Evolutionary conservation across 192 early-diverging fungal genomes (phyloP).

Genomic region (Coemansia sp.): DNA sequence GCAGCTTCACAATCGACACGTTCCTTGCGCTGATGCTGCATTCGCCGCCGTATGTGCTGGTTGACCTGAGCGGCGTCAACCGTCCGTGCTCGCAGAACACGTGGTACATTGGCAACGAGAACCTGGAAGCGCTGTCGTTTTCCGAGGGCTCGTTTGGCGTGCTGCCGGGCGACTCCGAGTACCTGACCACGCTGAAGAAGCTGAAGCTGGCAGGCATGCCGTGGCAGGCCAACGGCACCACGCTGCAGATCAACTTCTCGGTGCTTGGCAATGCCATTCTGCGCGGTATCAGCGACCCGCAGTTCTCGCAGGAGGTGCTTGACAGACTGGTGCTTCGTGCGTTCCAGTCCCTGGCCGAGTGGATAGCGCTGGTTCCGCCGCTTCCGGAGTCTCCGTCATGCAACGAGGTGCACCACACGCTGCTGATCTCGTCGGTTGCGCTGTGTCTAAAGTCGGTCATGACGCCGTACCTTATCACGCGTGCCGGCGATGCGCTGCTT

Average conservation of each 20-base stretch:
- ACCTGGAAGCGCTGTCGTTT: conserved; percentile 22
- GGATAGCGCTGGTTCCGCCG: conserved; percentile 31
- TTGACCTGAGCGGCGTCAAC: conserved; percentile 51
- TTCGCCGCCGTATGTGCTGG: conserved; percentile 32
- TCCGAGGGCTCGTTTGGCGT: conserved; percentile 1
- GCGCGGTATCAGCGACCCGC: conserved; percentile 40
- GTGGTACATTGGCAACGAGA: conserved; percentile 52
- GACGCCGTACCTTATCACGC: conserved; percentile 39
- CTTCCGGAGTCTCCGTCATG: conserved; percentile 19
- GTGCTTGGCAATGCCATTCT: conserved; percentile 43
- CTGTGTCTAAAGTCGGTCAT: conserved; percentile 38
- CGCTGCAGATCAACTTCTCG: conserved; percentile 47
- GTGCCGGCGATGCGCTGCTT: neutral
- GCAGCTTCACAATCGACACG: conserved; percentile 44
- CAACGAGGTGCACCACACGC: conserved; percentile 32
- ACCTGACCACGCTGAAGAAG: conserved; percentile 28
- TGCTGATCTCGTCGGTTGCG: conserved; percentile 34
- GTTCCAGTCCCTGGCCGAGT: conserved; percentile 28
- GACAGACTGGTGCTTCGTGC: conserved; percentile 32
- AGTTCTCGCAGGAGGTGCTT: conserved; percentile 22
- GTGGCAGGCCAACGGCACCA: conserved; percentile 39
- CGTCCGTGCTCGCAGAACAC: conserved; percentile 44
- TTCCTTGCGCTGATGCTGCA: conserved; percentile 48
- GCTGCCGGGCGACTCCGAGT: conserved; percentile 37
- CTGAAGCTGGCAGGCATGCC: conserved; percentile 34